These are phyloP conservation scores for Fusarium sp. DNA, from an alignment of 2,329 filamentous ascomycete species.

Conservation along the genomic window DNA sequence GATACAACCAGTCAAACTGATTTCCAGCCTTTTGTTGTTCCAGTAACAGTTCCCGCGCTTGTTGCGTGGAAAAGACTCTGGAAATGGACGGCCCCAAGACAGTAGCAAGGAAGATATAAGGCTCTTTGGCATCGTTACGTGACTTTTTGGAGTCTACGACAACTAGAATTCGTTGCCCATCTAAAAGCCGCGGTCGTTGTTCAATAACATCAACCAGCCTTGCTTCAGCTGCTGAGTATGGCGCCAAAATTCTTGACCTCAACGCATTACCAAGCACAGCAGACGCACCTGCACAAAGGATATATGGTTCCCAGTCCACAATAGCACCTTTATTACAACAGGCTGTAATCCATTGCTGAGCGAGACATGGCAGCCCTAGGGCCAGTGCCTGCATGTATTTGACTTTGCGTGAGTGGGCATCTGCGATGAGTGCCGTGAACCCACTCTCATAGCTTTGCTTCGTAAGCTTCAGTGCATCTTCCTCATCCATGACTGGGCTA, in stretches of 20 bases:
- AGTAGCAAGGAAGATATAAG: conserved; percentile 84
- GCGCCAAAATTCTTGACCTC: conserved; percentile 76
- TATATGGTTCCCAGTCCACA: conserved; percentile 82
- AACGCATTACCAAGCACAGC: conserved; percentile 80
- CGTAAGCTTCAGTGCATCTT: conserved; percentile 65
- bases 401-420: conserved; percentile 84
- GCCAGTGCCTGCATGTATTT: conserved; percentile 97
- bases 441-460: conserved; percentile 67
- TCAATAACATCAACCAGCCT: conserved; percentile 69
- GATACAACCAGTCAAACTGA: conserved; percentile 82
- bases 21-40: conserved; percentile 62
- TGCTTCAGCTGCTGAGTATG: conserved; percentile 70
- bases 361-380: conserved; percentile 87
- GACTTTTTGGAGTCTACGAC: conserved; percentile 71
- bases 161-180: conserved; percentile 76
- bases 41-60: conserved; percentile 72
- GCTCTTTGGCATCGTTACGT: conserved; percentile 73
- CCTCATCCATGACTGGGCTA: conserved; percentile 50
- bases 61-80: conserved; percentile 73
- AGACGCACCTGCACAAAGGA: conserved; percentile 88
- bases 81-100: conserved; percentile 81
- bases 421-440: conserved; percentile 88
- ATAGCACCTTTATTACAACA: conserved; percentile 73
- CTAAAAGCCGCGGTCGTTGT: conserved; percentile 72
- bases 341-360: conserved; percentile 82